Evolutionary conservation across 805 yeast species (phyloP).

Genomic region (Kodamaea sagamina): DNA sequence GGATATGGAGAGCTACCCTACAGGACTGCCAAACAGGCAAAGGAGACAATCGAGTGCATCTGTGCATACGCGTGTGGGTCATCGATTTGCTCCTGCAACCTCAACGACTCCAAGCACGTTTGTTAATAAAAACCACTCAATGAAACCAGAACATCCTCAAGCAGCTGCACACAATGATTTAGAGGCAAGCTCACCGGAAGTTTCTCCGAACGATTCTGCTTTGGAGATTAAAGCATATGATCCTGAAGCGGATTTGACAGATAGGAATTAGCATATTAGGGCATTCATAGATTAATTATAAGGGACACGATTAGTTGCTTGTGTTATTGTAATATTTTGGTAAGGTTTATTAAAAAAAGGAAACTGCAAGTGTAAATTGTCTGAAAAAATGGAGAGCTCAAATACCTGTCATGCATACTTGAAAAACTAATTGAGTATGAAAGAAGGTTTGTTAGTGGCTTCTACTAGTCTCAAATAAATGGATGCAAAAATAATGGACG

Average conservation of each 20-base stretch:
- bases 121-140: slow-evolving; percentile 6
- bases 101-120: slow-evolving; percentile 1
- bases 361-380: too few relatives aligned
- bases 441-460: too few relatives aligned
- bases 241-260: slow-evolving; percentile 6
- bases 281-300: background rate
- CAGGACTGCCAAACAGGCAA: background rate
- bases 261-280: background rate
- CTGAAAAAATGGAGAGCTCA: too few relatives aligned
- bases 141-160: background rate
- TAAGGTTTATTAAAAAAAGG: too few relatives aligned
- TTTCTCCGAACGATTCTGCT: background rate
- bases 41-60: slow-evolving; percentile 13
- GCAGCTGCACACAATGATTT: background rate
- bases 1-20: slow-evolving; percentile 10
- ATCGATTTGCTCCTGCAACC: background rate
- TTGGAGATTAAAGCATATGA: slow-evolving; percentile 8
- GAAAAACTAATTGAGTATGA: too few relatives aligned
- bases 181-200: background rate
- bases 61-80: slow-evolving; percentile 2
- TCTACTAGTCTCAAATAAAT: too few relatives aligned
- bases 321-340: too few relatives aligned
- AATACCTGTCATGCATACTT: too few relatives aligned
- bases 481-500: slow-evolving; percentile 59
- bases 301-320: too few relatives aligned